Conservation (phyloP, 768 basidiomycete species). For the Kwoniella dendrophila region DNA sequence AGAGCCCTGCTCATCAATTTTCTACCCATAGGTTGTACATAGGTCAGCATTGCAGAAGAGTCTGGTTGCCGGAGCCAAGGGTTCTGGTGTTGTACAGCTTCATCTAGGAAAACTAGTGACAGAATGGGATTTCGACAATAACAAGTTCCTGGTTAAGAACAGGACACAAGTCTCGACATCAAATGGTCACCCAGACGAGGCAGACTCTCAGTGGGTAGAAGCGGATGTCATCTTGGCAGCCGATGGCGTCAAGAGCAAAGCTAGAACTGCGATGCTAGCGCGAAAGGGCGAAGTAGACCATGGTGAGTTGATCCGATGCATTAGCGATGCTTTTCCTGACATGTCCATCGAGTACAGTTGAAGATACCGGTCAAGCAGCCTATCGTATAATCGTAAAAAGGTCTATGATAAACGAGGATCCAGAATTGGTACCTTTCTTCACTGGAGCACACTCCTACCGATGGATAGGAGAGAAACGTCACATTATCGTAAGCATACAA, state of each 20-base stretch:
- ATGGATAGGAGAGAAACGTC: conserved; percentile 57
- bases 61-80: conserved; percentile 49
- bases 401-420: conserved; percentile 52
- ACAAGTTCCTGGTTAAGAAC: conserved; percentile 30
- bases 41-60: conserved; percentile 55
- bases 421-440: conserved; percentile 56
- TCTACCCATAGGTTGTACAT: conserved; percentile 45
- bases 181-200: background rate
- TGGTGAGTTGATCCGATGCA: conserved; percentile 20
- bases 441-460: conserved; percentile 52
- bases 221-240: conserved; percentile 57
- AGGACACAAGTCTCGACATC: background rate
- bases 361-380: conserved; percentile 58
- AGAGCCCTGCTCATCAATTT: background rate
- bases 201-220: conserved; percentile 35
- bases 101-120: conserved; percentile 45
- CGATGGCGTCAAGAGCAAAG: conserved; percentile 57
- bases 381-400: conserved; percentile 57
- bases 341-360: conserved; percentile 1
- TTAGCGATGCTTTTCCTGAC: background rate
- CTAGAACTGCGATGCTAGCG: conserved; percentile 55
- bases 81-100: conserved; percentile 49
- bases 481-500: conserved; percentile 50
- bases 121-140: conserved; percentile 51
- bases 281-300: conserved; percentile 51